Conservation (phyloP, 352 stramenopile species). For the Globisporangium carolinianum region DNA sequence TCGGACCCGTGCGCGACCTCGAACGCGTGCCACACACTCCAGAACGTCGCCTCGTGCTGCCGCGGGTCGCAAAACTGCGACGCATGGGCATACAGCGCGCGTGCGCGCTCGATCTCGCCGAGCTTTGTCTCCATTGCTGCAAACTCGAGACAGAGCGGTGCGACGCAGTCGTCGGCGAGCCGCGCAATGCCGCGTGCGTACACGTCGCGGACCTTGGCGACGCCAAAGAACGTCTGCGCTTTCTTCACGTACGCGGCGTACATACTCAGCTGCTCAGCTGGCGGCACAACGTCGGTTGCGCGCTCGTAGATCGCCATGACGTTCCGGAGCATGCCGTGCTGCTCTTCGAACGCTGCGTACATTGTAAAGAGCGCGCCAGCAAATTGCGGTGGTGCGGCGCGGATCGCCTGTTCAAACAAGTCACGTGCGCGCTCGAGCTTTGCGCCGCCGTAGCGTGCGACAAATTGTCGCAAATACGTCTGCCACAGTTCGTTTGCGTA, state of each 20-base stretch:
- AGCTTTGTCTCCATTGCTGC: constrained; percentile 95
- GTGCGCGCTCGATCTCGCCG: constrained; percentile 95
- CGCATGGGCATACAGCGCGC: constrained; percentile 93
- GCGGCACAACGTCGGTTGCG: constrained; percentile 81
- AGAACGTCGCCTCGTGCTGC: constrained; percentile 92
- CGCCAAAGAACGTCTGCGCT: constrained; percentile 94
- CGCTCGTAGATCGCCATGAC: constrained; percentile 95
- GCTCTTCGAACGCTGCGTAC: constrained; percentile 96
- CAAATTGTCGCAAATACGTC: constrained; percentile 93
- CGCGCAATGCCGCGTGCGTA: constrained; percentile 95
- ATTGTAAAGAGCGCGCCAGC: constrained; percentile 75
- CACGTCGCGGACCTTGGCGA: constrained; percentile 94
- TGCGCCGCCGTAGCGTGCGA: constrained; percentile 91
- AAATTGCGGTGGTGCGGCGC: constrained; percentile 76
- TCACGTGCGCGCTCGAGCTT: constrained; percentile 97
- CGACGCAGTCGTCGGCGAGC: constrained; percentile 88
- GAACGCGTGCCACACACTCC: constrained; percentile 95
- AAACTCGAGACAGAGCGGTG: constrained; percentile 94
- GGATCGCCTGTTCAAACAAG: constrained; percentile 94
- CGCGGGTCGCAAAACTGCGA: constrained; percentile 97
- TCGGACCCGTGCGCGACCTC: constrained; percentile 95
- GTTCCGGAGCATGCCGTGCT: constrained; percentile 93
- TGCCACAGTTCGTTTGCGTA: constrained; percentile 95
- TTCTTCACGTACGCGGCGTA: constrained; percentile 94
- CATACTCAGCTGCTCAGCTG: constrained; percentile 90